Percentiles rank a stretch among this genome's conserved stretches.
Evolutionary conservation across 1,284 basidiomycete species (phyloP).

Genomic region (Heterobasidion occidentale): DNA sequence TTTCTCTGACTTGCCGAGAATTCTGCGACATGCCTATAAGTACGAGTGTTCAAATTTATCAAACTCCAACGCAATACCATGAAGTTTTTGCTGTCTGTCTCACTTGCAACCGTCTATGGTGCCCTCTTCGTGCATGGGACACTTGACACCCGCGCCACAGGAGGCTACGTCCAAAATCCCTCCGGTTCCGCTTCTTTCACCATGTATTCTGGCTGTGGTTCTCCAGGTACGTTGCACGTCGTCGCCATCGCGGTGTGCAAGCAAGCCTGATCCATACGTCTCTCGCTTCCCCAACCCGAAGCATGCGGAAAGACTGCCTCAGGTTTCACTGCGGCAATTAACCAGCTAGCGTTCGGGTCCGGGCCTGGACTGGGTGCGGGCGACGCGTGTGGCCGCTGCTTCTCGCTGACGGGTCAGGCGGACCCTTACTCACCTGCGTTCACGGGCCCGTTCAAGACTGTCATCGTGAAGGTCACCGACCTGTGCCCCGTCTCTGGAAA

Average conservation of each 20-base stretch:
- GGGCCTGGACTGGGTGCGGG: conserved; percentile 40
- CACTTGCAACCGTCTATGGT: not conserved
- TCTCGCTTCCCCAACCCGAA: conserved; percentile 10
- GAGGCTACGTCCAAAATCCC: conserved; percentile 43
- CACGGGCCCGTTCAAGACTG: conserved; percentile 43
- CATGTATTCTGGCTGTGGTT: conserved; percentile 40
- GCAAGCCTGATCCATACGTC: not conserved
- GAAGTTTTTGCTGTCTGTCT: not conserved
- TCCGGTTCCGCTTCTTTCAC: conserved; percentile 50
- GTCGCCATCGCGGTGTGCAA: not conserved
- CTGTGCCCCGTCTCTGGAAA: conserved; percentile 42
- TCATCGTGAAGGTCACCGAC: conserved; percentile 52
- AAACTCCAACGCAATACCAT: not conserved
- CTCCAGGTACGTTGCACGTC: conserved; percentile 27
- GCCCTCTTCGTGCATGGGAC: not conserved
- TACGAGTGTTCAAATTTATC: not conserved
- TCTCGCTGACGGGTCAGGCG: conserved; percentile 37
- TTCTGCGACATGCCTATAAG: not conserved
- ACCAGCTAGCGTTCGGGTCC: conserved; percentile 47
- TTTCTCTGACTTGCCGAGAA: not conserved
- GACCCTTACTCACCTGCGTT: conserved; percentile 47
- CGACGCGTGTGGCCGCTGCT: conserved; percentile 57
- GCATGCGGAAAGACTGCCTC: conserved; percentile 44
- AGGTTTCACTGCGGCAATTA: conserved; percentile 50
- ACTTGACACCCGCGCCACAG: conserved; percentile 22